A percentile compares a stretch with the other conserved stretches of the same genome.
Conservation (phyloP, 225 moss, liverwort and hornwort species). For the Bryum argenteum region DNA sequence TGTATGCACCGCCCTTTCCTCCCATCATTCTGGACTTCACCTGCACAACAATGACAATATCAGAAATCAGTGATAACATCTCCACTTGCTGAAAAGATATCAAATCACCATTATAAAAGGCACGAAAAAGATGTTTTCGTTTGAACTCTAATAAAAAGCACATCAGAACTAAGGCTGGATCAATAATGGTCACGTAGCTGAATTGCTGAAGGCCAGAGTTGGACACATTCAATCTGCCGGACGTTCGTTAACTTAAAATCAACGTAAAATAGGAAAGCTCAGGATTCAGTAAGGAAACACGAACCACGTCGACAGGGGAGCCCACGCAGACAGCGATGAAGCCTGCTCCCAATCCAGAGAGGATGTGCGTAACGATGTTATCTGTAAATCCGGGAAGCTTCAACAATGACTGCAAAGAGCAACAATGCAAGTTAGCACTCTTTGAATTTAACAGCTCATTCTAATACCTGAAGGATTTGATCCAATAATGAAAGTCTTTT, state of each 20-base stretch:
- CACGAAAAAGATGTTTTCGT: not conserved
- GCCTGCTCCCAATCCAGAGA: conserved; percentile 87
- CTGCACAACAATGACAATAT: conserved; percentile 43
- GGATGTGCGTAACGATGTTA: conserved; percentile 83
- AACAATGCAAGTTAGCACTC: conserved; percentile 6
- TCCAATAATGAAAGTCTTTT: not conserved
- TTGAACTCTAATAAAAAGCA: conserved; percentile 6
- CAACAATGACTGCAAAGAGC: conserved; percentile 65
- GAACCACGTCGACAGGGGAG: conserved; percentile 93
- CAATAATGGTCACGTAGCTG: not conserved
- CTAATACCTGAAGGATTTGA: not conserved
- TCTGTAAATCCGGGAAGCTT: conserved; percentile 90
- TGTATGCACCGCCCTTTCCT: conserved; percentile 62
- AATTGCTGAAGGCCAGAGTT: not conserved
- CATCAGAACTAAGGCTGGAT: conserved; percentile 21
- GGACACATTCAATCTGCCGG: not conserved
- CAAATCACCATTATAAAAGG: not conserved
- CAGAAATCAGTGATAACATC: conserved; percentile 14
- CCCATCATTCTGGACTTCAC: conserved; percentile 97
- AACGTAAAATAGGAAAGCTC: not conserved
- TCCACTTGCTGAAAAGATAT: not conserved
- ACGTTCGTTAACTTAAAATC: not conserved
- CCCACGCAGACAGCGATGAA: conserved; percentile 92
- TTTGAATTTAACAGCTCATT: not conserved
- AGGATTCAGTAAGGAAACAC: conserved; percentile 27